Evolutionary conservation across 2,329 filamentous ascomycete genomes (phyloP).

Genomic region (Clarireedia hainanense): DNA sequence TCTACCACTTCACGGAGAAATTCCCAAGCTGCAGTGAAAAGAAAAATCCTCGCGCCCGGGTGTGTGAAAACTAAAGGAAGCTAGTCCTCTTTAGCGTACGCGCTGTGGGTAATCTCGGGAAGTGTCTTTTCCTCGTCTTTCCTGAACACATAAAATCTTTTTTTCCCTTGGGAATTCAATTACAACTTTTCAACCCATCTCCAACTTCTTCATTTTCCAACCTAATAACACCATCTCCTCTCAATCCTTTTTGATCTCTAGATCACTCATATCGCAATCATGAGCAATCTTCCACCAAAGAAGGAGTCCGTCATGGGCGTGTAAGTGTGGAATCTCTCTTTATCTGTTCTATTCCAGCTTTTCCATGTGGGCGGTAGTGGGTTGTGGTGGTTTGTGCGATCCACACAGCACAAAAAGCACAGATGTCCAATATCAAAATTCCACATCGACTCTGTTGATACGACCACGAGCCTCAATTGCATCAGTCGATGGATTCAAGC

Average conservation of each 20-base stretch:
- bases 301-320: slow-evolving; percentile 57
- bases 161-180: slow-evolving; percentile 4
- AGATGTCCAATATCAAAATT: too few relatives aligned
- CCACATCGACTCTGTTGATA: too few relatives aligned
- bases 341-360: neutral
- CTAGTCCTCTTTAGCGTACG: neutral
- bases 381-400: neutral
- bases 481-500: too few relatives aligned
- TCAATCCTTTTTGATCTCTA: slow-evolving; percentile 47
- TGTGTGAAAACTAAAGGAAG: neutral
- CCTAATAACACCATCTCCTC: slow-evolving; percentile 45
- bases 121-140: slow-evolving; percentile 11
- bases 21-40: neutral
- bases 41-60: slow-evolving; percentile 5
- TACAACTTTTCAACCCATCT: slow-evolving; percentile 16
- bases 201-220: slow-evolving; percentile 15
- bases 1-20: too few relatives aligned
- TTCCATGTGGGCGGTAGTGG: slow-evolving; percentile 22
- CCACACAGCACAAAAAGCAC: neutral
- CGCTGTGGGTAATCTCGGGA: slow-evolving; percentile 12
- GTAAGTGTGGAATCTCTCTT: slow-evolving; percentile 39
- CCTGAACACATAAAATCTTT: slow-evolving; percentile 20
- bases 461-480: too few relatives aligned
- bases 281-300: slow-evolving; percentile 45
- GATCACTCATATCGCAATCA: slow-evolving; percentile 23